These are phyloP conservation scores for Catharanthus roseus DNA, from an alignment of 257 asterid genomes.

Conservation along the genomic window DNA sequence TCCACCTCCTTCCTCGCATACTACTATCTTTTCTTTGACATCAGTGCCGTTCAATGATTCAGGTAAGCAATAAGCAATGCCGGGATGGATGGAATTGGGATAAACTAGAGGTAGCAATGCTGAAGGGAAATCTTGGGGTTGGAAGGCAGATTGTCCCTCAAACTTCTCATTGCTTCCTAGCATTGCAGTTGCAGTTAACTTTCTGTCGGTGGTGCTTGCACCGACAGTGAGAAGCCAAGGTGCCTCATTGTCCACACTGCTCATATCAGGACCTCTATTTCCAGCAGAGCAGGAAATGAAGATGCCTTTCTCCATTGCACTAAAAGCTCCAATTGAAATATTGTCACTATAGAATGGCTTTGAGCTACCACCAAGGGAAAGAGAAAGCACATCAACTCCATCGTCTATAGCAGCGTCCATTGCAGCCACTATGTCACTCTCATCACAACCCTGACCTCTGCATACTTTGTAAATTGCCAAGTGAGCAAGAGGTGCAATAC, in stretches of 20 bases:
- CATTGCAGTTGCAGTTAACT: conserved; percentile 6
- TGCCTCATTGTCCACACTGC: conserved; percentile 3
- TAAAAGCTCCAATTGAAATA: conserved; percentile 5
- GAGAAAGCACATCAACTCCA: conserved; percentile 15
- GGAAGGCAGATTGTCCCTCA: conserved; percentile 16
- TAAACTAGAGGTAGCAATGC: conserved; percentile 15
- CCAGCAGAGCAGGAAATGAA: conserved; percentile 17
- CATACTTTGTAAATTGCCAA: conserved; percentile 17
- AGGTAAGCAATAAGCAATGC: background rate
- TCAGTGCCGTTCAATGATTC: background rate
- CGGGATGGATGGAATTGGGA: background rate
- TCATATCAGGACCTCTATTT: background rate
- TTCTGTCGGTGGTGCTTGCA: conserved; percentile 16
- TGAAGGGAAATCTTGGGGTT: conserved; percentile 13
- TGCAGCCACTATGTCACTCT: conserved; percentile 17
- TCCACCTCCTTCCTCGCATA: background rate
- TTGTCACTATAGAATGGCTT: background rate
- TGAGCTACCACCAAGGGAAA: background rate
- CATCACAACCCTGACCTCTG: background rate
- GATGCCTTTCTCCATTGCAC: conserved; percentile 16
- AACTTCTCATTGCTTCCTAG: conserved; percentile 13
- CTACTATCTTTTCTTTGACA: conserved; percentile 18
- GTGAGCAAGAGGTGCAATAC: conserved; percentile 21
- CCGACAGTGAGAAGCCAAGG: conserved; percentile 23
- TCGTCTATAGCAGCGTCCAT: conserved; percentile 14